These are phyloP conservation scores for Canavalia gladiata DNA, from an alignment of 306 rosid species.

Conservation along the genomic window DNA sequence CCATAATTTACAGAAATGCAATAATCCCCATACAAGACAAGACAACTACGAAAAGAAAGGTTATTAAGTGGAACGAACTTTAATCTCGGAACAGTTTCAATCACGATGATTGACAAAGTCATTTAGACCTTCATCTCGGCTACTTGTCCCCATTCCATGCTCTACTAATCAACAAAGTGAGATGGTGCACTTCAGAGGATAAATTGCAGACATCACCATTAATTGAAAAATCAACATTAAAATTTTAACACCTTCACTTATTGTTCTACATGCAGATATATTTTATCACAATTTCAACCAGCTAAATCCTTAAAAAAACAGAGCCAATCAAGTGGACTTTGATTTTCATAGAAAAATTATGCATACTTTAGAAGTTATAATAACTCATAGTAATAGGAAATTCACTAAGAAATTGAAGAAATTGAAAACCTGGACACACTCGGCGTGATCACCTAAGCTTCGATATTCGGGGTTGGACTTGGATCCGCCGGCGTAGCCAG, in stretches of 20 bases:
- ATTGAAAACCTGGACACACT: constrained; percentile 77
- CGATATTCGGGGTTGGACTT: constrained; percentile 84
- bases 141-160: neutral
- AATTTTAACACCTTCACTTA: no score
- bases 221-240: no score
- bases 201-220: no score
- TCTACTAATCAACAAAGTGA: neutral
- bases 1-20: neutral
- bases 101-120: neutral
- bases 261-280: no score
- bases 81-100: no score
- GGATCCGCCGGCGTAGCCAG: constrained; percentile 90
- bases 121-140: neutral
- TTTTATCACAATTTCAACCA: neutral
- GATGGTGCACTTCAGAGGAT: no score
- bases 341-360: neutral
- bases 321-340: neutral
- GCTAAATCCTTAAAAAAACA: neutral
- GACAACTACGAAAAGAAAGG: neutral
- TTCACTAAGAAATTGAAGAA: neutral
- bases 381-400: neutral
- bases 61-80: neutral
- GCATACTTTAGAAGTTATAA: neutral
- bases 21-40: neutral
- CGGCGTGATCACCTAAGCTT: constrained; percentile 87